Percentiles rank a stretch among this genome's conserved stretches.
Conservation (phyloP, 2,329 filamentous ascomycete genomes). For the Aspergillus alliaceus region DNA sequence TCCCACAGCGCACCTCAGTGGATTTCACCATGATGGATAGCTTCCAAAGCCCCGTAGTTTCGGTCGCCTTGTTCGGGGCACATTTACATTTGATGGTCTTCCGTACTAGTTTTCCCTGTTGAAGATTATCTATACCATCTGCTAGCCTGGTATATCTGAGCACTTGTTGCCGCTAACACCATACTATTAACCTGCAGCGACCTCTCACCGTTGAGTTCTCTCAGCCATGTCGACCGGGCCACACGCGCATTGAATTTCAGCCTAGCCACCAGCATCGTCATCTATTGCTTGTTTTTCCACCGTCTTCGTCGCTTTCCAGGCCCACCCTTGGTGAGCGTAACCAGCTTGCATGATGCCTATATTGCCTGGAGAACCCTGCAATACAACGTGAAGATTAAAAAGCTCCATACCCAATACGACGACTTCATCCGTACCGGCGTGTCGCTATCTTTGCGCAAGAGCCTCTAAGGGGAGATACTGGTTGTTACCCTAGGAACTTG, state of each 20-base stretch:
- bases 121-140: too few relatives aligned
- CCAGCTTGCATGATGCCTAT: slow-evolving; percentile 27
- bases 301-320: slow-evolving; percentile 14
- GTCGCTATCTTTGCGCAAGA: too few relatives aligned
- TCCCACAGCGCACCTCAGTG: too few relatives aligned
- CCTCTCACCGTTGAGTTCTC: too few relatives aligned
- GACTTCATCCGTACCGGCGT: slow-evolving; percentile 36
- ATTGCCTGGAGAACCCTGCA: slow-evolving; percentile 27
- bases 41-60: too few relatives aligned
- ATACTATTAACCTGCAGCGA: too few relatives aligned
- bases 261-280: slow-evolving; percentile 28
- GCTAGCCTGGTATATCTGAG: too few relatives aligned
- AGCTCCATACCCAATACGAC: slow-evolving; percentile 33
- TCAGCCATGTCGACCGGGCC: too few relatives aligned
- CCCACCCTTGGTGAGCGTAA: slow-evolving; percentile 12
- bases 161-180: too few relatives aligned
- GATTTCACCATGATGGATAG: too few relatives aligned
- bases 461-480: too few relatives aligned
- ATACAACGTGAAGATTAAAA: slow-evolving; percentile 28
- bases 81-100: slow-evolving; percentile 5
- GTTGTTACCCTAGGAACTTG: slow-evolving; percentile 15
- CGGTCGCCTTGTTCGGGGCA: not conserved
- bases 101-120: slow-evolving; percentile 6
- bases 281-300: slow-evolving; percentile 34
- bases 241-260: not conserved